Evolutionary conservation across 495 filamentous ascomycete species (phyloP).

Genomic region (Aspergillus coremiiformis): DNA sequence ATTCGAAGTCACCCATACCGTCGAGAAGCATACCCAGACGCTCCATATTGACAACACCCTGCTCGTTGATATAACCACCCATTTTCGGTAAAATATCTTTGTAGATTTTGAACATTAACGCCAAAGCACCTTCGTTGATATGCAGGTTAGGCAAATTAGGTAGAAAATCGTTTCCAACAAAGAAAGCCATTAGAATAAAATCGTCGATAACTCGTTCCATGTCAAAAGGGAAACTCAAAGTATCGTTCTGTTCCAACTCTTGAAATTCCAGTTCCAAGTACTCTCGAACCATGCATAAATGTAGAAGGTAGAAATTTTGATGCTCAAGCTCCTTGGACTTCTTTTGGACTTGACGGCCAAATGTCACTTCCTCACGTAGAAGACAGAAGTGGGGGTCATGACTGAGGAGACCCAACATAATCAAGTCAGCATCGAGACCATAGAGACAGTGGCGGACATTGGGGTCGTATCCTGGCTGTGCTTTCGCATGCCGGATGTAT

Average conservation of each 20-base stretch:
- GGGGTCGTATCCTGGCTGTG: conserved; percentile 87
- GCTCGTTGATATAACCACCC: conserved; percentile 94
- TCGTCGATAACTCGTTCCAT: conserved; percentile 98
- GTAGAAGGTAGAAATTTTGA: conserved; percentile 97
- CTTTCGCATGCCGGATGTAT: conserved; percentile 93
- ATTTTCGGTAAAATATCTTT: conserved; percentile 81
- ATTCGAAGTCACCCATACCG: conserved; percentile 76
- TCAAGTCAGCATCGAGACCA: conserved; percentile 93
- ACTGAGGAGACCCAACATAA: conserved; percentile 94
- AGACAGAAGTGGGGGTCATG: conserved; percentile 99
- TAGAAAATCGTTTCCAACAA: conserved; percentile 98
- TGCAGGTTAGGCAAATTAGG: conserved; percentile 93
- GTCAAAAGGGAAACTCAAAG: conserved; percentile 73
- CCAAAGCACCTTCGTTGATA: conserved; percentile 95
- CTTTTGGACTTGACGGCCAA: conserved; percentile 74
- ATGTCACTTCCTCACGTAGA: conserved; percentile 94
- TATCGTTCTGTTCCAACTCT: conserved; percentile 72
- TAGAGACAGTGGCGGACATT: conserved; percentile 97
- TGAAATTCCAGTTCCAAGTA: conserved; percentile 97
- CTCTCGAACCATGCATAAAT: conserved; percentile 94
- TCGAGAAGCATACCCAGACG: conserved; percentile 73
- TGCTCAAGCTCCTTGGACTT: conserved; percentile 96
- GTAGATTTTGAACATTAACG: conserved; percentile 96
- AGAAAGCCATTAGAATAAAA: conserved; percentile 99
- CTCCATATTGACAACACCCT: conserved; percentile 79